These are phyloP conservation scores for Lachancea mirantina DNA, from an alignment of 805 yeast species.

Conservation along the genomic window DNA sequence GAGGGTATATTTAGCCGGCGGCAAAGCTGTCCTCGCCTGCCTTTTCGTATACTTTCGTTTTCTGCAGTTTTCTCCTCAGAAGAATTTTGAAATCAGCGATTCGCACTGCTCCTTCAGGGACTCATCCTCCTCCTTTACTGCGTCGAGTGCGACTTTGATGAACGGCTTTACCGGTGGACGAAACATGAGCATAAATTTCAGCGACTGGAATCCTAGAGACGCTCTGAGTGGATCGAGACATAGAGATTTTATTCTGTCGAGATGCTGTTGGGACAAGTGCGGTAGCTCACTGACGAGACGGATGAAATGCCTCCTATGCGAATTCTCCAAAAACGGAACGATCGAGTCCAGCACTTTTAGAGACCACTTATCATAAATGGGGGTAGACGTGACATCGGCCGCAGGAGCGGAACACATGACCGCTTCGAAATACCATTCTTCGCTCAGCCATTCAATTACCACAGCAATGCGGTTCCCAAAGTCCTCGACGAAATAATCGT, in stretches of 20 bases:
- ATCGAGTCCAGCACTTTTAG: constrained; percentile 65
- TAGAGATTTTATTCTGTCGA: constrained; percentile 59
- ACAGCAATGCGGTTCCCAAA: constrained; percentile 65
- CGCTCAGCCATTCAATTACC: constrained; percentile 87
- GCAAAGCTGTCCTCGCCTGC: too few species aligned
- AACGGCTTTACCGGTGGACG: constrained; percentile 69
- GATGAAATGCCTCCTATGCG: constrained; percentile 73
- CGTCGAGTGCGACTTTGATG: constrained; percentile 26
- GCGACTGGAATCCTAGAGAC: constrained; percentile 71
- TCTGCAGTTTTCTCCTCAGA: background rate
- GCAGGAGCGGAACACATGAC: constrained; percentile 3
- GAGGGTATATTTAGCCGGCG: too few species aligned
- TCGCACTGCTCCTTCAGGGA: constrained; percentile 23
- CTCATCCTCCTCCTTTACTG: constrained; percentile 21
- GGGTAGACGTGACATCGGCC: constrained; percentile 29
- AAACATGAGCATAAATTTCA: constrained; percentile 79
- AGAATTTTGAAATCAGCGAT: constrained; percentile 23
- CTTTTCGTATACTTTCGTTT: too few species aligned
- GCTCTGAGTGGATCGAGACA: constrained; percentile 82
- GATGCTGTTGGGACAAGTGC: constrained; percentile 52
- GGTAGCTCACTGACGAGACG: constrained; percentile 86
- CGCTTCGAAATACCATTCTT: constrained; percentile 77
- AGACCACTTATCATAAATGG: constrained; percentile 62
- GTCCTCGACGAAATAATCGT: constrained; percentile 65
- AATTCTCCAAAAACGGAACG: constrained; percentile 75